These are phyloP conservation scores for Hippophae rhamnoides DNA, from an alignment of 306 rosid species.

Conservation along the genomic window DNA sequence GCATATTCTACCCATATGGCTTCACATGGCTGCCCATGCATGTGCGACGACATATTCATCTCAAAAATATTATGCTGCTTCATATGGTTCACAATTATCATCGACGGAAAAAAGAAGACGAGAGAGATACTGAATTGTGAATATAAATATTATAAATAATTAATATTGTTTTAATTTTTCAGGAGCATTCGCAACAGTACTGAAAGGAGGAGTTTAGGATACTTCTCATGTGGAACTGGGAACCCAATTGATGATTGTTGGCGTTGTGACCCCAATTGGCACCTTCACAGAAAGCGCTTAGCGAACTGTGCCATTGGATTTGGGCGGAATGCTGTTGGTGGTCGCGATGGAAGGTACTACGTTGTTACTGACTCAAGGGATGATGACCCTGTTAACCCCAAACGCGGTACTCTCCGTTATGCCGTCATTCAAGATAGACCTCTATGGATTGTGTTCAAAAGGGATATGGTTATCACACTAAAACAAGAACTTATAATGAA, in stretches of 20 bases:
- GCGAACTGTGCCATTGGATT: slow-evolving; percentile 84
- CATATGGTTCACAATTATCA: background rate
- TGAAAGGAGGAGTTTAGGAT: slow-evolving; percentile 61
- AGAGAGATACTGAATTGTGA: background rate
- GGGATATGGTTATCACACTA: slow-evolving; percentile 88
- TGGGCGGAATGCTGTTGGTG: slow-evolving; percentile 84
- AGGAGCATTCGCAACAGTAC: slow-evolving; percentile 66
- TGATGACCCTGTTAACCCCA: slow-evolving; percentile 65
- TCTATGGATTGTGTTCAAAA: slow-evolving; percentile 87
- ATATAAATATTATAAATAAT: background rate
- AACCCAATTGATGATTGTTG: slow-evolving; percentile 95
- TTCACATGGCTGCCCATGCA: slow-evolving; percentile 6
- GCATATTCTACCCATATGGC: slow-evolving; percentile 17
- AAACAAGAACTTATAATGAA: slow-evolving; percentile 91
- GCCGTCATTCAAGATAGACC: slow-evolving; percentile 85
- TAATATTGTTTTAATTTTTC: slow-evolving; percentile 3
- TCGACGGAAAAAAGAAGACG: background rate
- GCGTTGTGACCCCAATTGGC: slow-evolving; percentile 85
- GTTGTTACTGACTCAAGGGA: slow-evolving; percentile 53
- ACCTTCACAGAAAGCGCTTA: slow-evolving; percentile 47
- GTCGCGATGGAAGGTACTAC: slow-evolving; percentile 77
- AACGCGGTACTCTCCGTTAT: slow-evolving; percentile 81
- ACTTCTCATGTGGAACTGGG: slow-evolving; percentile 78
- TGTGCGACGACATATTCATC: slow-evolving; percentile 1
- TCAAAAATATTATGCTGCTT: background rate